A percentile compares a stretch with the other conserved stretches of the same genome.
phyloP scores from a whole-genome alignment of 805 yeast genomes.

The Nakazawaea holstii region DNA sequence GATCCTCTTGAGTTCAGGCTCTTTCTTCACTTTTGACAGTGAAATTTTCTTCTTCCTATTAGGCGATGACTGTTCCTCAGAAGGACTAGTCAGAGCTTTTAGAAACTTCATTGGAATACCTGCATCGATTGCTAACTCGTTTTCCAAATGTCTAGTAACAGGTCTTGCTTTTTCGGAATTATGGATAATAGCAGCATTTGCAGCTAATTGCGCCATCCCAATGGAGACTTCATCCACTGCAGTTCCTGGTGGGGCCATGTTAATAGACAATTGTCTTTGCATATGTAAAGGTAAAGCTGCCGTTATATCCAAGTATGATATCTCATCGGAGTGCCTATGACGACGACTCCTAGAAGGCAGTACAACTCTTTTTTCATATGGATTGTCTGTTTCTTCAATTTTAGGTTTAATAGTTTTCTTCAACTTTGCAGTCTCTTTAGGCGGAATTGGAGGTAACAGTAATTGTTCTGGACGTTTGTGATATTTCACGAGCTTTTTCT shows the following conservation, averaged over 20 bases:
- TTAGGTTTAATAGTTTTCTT: background rate
- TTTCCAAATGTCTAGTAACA: slow-evolving; percentile 7
- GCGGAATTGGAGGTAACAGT: background rate
- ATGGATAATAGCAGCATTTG: background rate
- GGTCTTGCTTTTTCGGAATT: background rate
- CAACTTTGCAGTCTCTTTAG: background rate
- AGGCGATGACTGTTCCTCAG: background rate
- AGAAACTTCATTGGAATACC: slow-evolving; percentile 10
- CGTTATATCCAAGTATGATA: background rate
- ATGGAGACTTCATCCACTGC: slow-evolving; percentile 12
- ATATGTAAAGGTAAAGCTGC: slow-evolving; percentile 8
- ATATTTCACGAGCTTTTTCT: background rate
- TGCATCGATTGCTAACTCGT: background rate
- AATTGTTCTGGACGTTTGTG: background rate
- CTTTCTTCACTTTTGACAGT: background rate
- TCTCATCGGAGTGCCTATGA: background rate
- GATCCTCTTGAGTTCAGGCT: background rate
- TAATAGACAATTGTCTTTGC: slow-evolving; percentile 11
- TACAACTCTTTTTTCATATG: background rate
- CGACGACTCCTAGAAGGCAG: background rate
- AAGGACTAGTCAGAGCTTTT: background rate
- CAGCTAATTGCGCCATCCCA: slow-evolving; percentile 7
- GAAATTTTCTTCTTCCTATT: background rate
- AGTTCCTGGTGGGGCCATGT: slow-evolving; percentile 17
- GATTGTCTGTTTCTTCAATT: background rate